A percentile compares a stretch with the other conserved stretches of the same genome.
phyloP scores from a whole-genome alignment of 257 asterid genomes.

The Plantago ovata region DNA sequence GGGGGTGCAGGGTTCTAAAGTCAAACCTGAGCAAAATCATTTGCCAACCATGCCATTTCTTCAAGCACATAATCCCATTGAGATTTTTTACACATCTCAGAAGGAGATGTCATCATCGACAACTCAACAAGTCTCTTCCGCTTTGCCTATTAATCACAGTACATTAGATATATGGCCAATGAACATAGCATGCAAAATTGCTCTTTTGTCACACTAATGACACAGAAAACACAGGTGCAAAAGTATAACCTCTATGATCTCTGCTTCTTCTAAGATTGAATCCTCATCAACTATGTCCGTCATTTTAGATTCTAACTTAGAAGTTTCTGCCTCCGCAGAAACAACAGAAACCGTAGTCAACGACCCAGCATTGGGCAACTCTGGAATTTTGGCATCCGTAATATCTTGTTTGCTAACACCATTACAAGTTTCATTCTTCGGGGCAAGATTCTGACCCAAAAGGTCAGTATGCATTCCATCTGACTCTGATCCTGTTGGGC shows the following conservation, averaged over 20 bases:
- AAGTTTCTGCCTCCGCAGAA: conserved; percentile 35
- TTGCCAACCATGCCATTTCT: conserved; percentile 98
- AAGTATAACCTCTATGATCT: conserved; percentile 64
- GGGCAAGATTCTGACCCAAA: conserved; percentile 28
- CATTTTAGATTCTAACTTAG: conserved; percentile 31
- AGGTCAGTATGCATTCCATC: conserved; percentile 30
- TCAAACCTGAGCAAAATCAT: conserved; percentile 96
- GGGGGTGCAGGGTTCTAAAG: background rate
- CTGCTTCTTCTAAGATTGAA: conserved; percentile 81
- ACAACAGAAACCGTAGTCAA: conserved; percentile 32
- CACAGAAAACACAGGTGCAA: conserved; percentile 23
- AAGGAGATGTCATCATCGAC: conserved; percentile 41
- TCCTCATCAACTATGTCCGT: conserved; percentile 62
- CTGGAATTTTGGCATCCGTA: conserved; percentile 29
- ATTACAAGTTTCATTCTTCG: conserved; percentile 31
- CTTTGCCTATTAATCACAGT: conserved; percentile 65
- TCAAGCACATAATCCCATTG: conserved; percentile 94
- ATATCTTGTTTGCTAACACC: conserved; percentile 26
- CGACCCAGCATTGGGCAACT: conserved; percentile 31
- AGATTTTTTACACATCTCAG: conserved; percentile 43
- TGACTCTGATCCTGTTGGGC: conserved; percentile 35
- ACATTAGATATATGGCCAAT: conserved; percentile 38
- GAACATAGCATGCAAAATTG: conserved; percentile 19
- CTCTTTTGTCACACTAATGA: conserved; percentile 19
- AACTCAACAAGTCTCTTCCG: conserved; percentile 67